Evolutionary conservation across 2,329 filamentous ascomycete species (phyloP), one percentile per base, ranked within the genome.

Genomic region (Verticillium dahliae): DNA sequence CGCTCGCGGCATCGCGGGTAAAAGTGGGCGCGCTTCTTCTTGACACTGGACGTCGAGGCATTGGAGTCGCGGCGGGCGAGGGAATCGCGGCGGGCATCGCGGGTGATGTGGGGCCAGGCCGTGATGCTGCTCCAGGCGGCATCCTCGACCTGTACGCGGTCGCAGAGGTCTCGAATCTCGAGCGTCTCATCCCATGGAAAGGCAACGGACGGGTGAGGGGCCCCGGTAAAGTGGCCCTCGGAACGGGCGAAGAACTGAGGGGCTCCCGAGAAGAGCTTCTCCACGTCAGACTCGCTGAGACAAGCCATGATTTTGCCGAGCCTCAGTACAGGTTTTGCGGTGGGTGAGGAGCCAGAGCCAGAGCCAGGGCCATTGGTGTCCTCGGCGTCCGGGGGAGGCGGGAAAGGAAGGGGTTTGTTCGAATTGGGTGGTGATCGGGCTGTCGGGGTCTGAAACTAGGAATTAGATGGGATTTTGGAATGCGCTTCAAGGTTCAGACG

Each of bases 201-300:
- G 41, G 85, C 84, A 34, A 88, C 85, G 57, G 80, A 85, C 27
- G 88, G 87, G 67, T 85, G 81, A 27, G 84, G 83, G 41, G 85
- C 83, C 58, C 81, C 85, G 62, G 80, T 81, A 70, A 80, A 83
- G 71, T 86, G 83, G 45, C 83, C 82, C 67, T 85, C 81, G 62
- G 80, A 82, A 59, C 84, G 81, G 66, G 85, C 81, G 71, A 86
- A 87, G 76, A 88, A 91, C 71, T 90, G 87, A 65, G 89, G 89
- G 54, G 89, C 89, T n/a, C 89, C 88, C 33, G 88, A 89, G 77
- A 91, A 91, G 68, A 91, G 81, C 72, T 86, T 85, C 74, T 88
- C 85, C 59, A 91, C 76, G 66, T 90, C 85, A 50, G 79, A 76
- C 56, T 85, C 80, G 67, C 75, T 81, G 62, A 89, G 76, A 57